Base-by-base conservation (phyloP, 306 rosid species). In the Ormosia semicastrata region DNA sequence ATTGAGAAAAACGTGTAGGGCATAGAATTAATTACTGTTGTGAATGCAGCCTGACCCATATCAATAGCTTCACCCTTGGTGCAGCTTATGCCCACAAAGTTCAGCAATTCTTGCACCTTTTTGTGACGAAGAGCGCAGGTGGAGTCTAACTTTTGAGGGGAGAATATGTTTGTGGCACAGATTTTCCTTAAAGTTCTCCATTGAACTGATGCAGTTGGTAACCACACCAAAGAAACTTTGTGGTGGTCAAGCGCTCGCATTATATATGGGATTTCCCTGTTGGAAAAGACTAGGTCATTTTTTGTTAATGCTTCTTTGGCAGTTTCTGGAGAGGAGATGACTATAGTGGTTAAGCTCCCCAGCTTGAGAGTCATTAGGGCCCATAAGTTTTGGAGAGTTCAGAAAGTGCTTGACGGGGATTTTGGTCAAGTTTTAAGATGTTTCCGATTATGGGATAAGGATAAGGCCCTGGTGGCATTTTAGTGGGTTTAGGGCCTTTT, bases 311-410 rank as follows among this genome's bases (percentile, higher is more conserved):
- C 78, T 54, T 73, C 78, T 73, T 18, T 73, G 66, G 78, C 78
- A 7, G 54, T 39, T 9, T 54, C 11, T 1, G 78, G 66, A 9
- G 78, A 73, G 34, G 66, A 73, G 17, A 73, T 73, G 2, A 73
- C 36, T 54, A 73, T 37, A 12, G 89, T 71, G 7, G 84, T 86
- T 4, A 79, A 1, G 40, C 50, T 83, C 17, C 92, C 89, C 0
- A 89, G 84, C 12, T 82, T 75, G 3, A 89, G 52, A 6, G 67
- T 47, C 81, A 89, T 85, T 1, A 87, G 32, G 0, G 92, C 2
- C 90, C 89, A 6, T 82, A 43, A 33, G 32, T 46, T 43, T 53
- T 49, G 44, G 92, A 78, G 6, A 86, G 83, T 4, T 82, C 77
- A 15, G 3, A 3, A 24, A 72, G 77, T 34, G 34, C 0, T 36